Evolutionary conservation across 352 stramenopile genomes (phyloP).

Genomic region (Phytopythium helicoides): DNA sequence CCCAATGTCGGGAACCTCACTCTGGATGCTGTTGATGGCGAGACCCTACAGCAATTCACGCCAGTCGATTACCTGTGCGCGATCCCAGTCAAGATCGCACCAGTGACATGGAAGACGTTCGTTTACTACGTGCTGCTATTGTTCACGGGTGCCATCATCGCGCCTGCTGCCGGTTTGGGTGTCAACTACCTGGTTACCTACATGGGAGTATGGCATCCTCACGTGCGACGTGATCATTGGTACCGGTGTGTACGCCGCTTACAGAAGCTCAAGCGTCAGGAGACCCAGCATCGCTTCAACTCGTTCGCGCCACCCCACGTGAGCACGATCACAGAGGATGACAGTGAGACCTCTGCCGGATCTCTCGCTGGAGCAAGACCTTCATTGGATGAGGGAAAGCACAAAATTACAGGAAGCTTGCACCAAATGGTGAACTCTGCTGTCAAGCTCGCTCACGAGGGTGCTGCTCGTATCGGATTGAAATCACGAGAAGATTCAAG

Average conservation of each 20-base stretch:
- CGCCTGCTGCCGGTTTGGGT: constrained; percentile 54
- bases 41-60: constrained; percentile 43
- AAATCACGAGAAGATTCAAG: constrained; percentile 42
- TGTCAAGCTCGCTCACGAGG: constrained; percentile 27
- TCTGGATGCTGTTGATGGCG: constrained; percentile 42
- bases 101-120: constrained; percentile 54
- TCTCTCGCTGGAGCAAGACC: too few species aligned
- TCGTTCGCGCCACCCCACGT: constrained; percentile 74
- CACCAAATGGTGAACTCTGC: constrained; percentile 33
- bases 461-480: constrained; percentile 18
- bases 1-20: constrained; percentile 43
- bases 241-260: constrained; percentile 70
- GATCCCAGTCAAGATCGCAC: constrained; percentile 57
- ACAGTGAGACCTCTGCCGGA: too few species aligned
- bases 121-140: constrained; percentile 69
- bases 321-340: constrained; percentile 30
- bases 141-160: constrained; percentile 70
- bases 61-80: constrained; percentile 50
- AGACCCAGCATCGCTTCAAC: constrained; percentile 67
- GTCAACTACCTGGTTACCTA: constrained; percentile 82
- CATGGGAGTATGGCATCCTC: constrained; percentile 77
- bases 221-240: constrained; percentile 85
- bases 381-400: too few species aligned
- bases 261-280: constrained; percentile 76
- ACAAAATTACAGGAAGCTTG: constrained; percentile 13